Conservation (phyloP, 176 grass and related monocot species). For the Eremochloa ophiuroides region DNA sequence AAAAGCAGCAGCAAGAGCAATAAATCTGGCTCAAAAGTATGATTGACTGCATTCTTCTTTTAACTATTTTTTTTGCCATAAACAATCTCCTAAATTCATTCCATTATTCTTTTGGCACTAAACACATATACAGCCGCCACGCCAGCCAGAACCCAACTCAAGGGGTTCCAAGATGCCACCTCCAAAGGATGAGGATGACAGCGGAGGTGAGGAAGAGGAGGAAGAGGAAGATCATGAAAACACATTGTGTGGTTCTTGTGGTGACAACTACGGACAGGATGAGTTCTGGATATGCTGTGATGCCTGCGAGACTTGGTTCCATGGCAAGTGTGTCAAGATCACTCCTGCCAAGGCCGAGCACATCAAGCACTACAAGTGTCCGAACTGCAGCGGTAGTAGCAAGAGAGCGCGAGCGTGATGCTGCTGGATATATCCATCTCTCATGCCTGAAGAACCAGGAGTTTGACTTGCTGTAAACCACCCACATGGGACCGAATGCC, state of each 20-base stretch:
- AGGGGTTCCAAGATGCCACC: constrained; percentile 62
- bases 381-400: constrained; percentile 81
- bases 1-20: constrained; percentile 79
- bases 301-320: constrained; percentile 88
- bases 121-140: constrained; percentile 26
- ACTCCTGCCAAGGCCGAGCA: constrained; percentile 93
- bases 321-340: constrained; percentile 94
- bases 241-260: constrained; percentile 78
- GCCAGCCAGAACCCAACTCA: constrained; percentile 42
- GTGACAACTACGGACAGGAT: constrained; percentile 77
- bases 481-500: constrained; percentile 28
- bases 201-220: constrained; percentile 72
- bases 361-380: constrained; percentile 98
- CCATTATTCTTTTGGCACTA: constrained; percentile 1
- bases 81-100: constrained; percentile 15
- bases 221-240: constrained; percentile 85
- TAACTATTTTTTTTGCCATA: neutral
- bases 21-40: constrained; percentile 71
- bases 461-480: constrained; percentile 45
- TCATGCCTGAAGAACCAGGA: constrained; percentile 37
- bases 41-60: constrained; percentile 15
- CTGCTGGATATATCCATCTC: neutral
- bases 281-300: constrained; percentile 99
- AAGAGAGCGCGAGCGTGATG: constrained; percentile 75
- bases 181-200: constrained; percentile 69